Evolutionary conservation across 1,284 basidiomycete genomes (phyloP), one percentile per base, ranked within the genome.

Genomic region (Trametes pubescens): DNA sequence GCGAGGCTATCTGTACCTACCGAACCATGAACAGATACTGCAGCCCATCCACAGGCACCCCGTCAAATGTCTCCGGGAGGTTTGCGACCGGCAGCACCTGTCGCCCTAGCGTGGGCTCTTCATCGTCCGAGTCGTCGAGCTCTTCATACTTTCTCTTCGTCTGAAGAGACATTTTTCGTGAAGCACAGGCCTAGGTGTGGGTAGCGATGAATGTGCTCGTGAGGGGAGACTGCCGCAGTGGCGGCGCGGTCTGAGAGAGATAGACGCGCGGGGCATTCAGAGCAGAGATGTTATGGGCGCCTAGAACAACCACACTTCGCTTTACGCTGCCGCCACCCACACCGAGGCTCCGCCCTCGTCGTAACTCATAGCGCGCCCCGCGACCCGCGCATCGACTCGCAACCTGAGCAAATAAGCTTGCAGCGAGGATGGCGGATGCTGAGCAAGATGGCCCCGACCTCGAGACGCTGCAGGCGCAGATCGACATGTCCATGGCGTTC

Each of bases 11-110:
- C 3, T 13, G 29, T 18, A 69, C 79, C 59, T 67, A 92, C 91
- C 92, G 84, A 56, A 94, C 92, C 57, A 86, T 86, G 75, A 93
- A 93, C 38, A 94, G 80, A 74, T 94, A 94, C 72, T 94, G 84
- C 82, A 91, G 71, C 2, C 93, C 92, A 75, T 94, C 89, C 71
- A 78, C 75, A 0, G 92, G 92, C 57, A 82, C 82, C 26, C 82
- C 86, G 65, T 85, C 77, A 73, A 88, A 94, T 71, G 87, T 79
- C 22, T 78, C 74, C 35, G 91, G 89, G 54, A 93, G 82, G 71
- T 87, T 83, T 43, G 92, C 91, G 24, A 93, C 89, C 22, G 91
- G 91, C 4, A 93, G 80, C 16, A 84, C 90, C 75, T 92, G 90
- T 29, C 67, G 71, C 24, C 75, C 74, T 34, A 76, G 51, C n/a